Conservation (phyloP, 257 asterid genomes). For the Pogostemon cablin region DNA sequence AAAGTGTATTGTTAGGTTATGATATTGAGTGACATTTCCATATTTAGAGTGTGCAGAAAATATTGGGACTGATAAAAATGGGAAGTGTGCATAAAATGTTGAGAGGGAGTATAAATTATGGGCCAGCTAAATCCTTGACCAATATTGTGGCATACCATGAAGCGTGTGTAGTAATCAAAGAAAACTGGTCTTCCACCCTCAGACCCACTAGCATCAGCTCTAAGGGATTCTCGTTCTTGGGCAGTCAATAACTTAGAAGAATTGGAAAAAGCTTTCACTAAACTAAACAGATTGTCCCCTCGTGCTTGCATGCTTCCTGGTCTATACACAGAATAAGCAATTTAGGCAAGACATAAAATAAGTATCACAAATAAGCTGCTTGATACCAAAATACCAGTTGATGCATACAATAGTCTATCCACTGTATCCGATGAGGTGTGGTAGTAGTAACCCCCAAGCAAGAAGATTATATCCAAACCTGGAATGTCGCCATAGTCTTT, state of each 20-base stretch:
- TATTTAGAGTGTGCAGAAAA: too few relatives aligned
- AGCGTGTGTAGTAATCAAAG: conserved; percentile 72
- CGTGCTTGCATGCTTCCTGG: conserved; percentile 99
- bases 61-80: too few relatives aligned
- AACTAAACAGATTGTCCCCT: conserved; percentile 80
- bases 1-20: too few relatives aligned
- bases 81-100: too few relatives aligned
- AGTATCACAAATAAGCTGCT: conserved; percentile 34
- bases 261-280: conserved; percentile 80
- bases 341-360: conserved; percentile 37
- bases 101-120: conserved; percentile 9
- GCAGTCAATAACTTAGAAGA: conserved; percentile 81
- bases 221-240: conserved; percentile 55
- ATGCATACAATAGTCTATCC: conserved; percentile 96
- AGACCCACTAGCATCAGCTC: conserved; percentile 48
- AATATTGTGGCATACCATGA: conserved; percentile 63
- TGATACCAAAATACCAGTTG: conserved; percentile 65
- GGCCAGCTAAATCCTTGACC: conserved; percentile 34
- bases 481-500: conserved; percentile 93
- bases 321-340: conserved; percentile 45
- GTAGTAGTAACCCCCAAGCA: conserved; percentile 93
- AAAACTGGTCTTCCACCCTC: conserved; percentile 62
- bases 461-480: conserved; percentile 94
- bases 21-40: too few relatives aligned
- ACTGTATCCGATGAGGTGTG: conserved; percentile 97